These are phyloP conservation scores for Plasmodium coatneyi DNA, from an alignment of 169 alveolate genomes.

Conservation along the genomic window DNA sequence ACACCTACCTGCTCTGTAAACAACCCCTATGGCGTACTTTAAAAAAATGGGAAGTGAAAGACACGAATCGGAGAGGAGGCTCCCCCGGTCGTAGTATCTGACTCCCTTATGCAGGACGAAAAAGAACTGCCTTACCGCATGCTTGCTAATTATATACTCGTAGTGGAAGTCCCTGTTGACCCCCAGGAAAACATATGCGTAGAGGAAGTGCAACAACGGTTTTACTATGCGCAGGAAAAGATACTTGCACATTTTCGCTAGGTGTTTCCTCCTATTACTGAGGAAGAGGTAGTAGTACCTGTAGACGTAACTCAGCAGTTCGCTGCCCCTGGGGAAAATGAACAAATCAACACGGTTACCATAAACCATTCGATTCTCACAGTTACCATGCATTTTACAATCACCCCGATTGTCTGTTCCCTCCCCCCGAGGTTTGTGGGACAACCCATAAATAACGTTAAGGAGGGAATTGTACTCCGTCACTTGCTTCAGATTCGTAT, in stretches of 20 bases:
- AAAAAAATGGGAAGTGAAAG: constrained; percentile 58
- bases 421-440: not conserved
- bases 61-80: not conserved
- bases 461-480: constrained; percentile 24
- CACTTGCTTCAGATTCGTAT: not conserved
- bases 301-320: constrained; percentile 21
- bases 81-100: not conserved
- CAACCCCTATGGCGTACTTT: constrained; percentile 12
- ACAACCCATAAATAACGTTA: constrained; percentile 31
- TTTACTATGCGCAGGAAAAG: constrained; percentile 27
- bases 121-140: not conserved
- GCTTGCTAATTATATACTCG: constrained; percentile 20
- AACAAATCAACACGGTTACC: not conserved
- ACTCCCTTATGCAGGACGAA: not conserved
- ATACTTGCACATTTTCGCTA: constrained; percentile 14
- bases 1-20: constrained; percentile 7
- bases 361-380: not conserved
- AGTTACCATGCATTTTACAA: not conserved
- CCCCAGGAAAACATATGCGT: constrained; percentile 44
- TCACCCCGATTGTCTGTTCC: not conserved
- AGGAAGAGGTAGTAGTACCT: constrained; percentile 29
- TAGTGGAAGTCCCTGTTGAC: constrained; percentile 16
- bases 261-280: not conserved
- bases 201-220: constrained; percentile 39
- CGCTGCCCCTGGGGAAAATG: constrained; percentile 64